Evolutionary conservation across 495 filamentous ascomycete genomes (phyloP).

Genomic region (Sabuloglossum arenarium): DNA sequence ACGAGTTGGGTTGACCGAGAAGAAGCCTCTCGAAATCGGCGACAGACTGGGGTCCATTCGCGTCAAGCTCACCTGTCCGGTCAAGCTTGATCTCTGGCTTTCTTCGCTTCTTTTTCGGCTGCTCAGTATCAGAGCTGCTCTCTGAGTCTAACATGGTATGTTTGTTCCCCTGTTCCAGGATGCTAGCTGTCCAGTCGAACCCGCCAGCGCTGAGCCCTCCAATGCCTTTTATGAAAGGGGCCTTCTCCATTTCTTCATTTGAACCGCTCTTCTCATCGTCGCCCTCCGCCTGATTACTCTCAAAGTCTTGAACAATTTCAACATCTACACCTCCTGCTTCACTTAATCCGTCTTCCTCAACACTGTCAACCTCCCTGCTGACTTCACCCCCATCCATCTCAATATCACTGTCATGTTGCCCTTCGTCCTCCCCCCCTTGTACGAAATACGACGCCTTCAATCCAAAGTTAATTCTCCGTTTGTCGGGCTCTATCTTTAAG

Average conservation of each 20-base stretch:
- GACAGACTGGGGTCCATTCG: constrained; percentile 72
- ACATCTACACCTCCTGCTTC: constrained; percentile 22
- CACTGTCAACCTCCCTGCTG: constrained; percentile 10
- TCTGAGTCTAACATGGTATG: constrained; percentile 28
- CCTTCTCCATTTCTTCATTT: constrained; percentile 26
- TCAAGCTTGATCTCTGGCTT: constrained; percentile 71
- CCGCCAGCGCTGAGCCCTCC: constrained; percentile 51
- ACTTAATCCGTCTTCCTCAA: constrained; percentile 20
- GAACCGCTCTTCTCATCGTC: constrained; percentile 25
- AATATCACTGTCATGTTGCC: constrained; percentile 30
- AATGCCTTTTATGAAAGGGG: constrained; percentile 12
- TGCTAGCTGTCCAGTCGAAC: constrained; percentile 70
- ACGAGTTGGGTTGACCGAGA: constrained; percentile 75
- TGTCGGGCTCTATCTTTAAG: constrained; percentile 49
- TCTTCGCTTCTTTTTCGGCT: constrained; percentile 48
- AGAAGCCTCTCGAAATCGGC: constrained; percentile 87
- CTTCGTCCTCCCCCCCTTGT: constrained; percentile 30
- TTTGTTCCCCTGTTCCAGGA: constrained; percentile 27
- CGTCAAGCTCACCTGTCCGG: constrained; percentile 69
- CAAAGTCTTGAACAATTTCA: constrained; percentile 15
- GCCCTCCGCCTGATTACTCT: constrained; percentile 23
- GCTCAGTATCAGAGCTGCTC: constrained; percentile 23
- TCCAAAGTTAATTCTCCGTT: constrained; percentile 64
- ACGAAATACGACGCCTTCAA: constrained; percentile 84
- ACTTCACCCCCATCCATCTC: constrained; percentile 10